Conservation (phyloP, 352 stramenopile genomes). For the Globisporangium spinosum region DNA sequence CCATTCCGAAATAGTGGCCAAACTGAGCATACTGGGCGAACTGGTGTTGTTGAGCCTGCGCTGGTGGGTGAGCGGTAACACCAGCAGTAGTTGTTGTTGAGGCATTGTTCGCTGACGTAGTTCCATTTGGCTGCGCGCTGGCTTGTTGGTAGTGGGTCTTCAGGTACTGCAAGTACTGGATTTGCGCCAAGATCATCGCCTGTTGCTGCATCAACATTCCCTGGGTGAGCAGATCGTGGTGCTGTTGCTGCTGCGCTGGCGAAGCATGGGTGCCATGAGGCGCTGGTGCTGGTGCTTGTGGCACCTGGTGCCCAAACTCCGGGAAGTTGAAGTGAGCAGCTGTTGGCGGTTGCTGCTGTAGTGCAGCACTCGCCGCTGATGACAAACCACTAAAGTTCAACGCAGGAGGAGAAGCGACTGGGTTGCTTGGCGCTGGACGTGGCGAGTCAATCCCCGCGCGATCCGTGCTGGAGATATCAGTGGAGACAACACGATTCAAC, state of each 20-base stretch:
- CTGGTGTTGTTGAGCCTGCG: constrained; percentile 11
- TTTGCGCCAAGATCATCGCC: constrained; percentile 68
- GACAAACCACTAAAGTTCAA: neutral
- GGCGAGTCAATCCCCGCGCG: constrained; percentile 16
- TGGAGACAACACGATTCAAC: constrained; percentile 1
- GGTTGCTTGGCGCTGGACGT: constrained; percentile 5
- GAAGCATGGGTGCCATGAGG: constrained; percentile 1
- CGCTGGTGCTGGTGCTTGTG: constrained; percentile 8
- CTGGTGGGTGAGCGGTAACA: neutral
- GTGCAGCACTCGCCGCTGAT: constrained; percentile 6
- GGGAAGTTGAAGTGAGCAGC: constrained; percentile 8
- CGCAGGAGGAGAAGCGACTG: neutral
- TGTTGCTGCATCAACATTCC: constrained; percentile 79
- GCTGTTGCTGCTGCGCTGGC: constrained; percentile 6
- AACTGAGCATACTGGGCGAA: constrained; percentile 20
- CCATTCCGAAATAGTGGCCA: constrained; percentile 32
- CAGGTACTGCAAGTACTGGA: constrained; percentile 78
- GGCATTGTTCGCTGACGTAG: neutral
- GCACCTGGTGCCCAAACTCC: constrained; percentile 14
- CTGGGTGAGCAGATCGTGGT: constrained; percentile 57
- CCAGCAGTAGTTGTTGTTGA: constrained; percentile 1
- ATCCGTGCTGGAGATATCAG: neutral
- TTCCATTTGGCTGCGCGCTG: constrained; percentile 4
- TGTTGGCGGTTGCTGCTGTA: neutral
- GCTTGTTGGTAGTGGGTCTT: constrained; percentile 37